Conservation (phyloP, 148 eudicot species). For the Spergularia bocconei region DNA sequence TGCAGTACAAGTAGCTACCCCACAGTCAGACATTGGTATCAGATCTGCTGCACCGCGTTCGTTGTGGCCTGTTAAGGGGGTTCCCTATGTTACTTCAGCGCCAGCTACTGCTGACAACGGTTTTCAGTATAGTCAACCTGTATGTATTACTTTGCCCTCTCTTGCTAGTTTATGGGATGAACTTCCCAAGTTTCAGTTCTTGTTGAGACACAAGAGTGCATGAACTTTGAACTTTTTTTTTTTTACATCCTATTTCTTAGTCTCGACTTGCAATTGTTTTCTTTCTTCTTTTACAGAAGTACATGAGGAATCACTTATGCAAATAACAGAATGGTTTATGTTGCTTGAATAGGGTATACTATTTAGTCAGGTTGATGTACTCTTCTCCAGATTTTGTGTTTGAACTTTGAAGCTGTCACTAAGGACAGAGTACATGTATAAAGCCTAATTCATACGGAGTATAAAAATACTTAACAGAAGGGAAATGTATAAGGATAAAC, state of each 20-base stretch:
- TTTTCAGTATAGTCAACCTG: conserved; percentile 63
- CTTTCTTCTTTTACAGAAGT: too few relatives aligned
- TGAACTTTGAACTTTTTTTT: neutral
- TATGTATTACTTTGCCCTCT: conserved; percentile 35
- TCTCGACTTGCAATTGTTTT: too few relatives aligned
- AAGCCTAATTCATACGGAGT: too few relatives aligned
- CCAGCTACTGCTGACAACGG: conserved; percentile 44
- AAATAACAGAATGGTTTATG: too few relatives aligned
- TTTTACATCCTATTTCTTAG: neutral
- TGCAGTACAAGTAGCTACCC: conserved; percentile 39
- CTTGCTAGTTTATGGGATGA: neutral
- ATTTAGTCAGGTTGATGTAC: too few relatives aligned
- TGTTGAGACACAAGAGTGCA: neutral
- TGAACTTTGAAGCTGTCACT: too few relatives aligned
- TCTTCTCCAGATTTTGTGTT: too few relatives aligned
- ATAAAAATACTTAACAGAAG: too few relatives aligned
- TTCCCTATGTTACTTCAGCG: conserved; percentile 47
- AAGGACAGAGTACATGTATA: too few relatives aligned
- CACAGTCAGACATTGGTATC: conserved; percentile 57
- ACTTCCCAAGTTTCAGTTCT: neutral
- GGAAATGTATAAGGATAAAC: too few relatives aligned
- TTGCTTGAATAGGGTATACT: too few relatives aligned
- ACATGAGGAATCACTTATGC: too few relatives aligned
- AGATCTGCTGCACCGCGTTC: conserved; percentile 42
- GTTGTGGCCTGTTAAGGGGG: conserved; percentile 55